Base-by-base conservation (phyloP, 2,329 filamentous ascomycete species). In the Dactylella cylindrospora region DNA sequence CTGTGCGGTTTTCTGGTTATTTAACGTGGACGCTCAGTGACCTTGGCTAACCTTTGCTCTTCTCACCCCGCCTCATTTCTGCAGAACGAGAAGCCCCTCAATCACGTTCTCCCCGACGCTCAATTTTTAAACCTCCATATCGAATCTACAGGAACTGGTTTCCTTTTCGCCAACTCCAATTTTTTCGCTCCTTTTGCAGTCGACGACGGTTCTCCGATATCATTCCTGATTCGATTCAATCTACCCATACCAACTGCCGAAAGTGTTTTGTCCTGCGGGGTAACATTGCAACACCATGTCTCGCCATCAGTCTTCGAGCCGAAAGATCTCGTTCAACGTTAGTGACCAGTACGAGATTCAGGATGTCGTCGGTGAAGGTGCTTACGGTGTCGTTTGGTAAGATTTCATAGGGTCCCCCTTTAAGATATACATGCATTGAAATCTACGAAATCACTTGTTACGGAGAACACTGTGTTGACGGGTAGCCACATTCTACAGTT, bases 311-410 rank as follows among this genome's bases (percentile, higher is more conserved):
- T 70, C 74, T 62, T 73, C 74, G 70, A 85, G 84, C 70, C 82
- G 93, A 73, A 98, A 97, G 82, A 98, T 98, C 74, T 97, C 90
- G 53, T 98, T 98, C 84, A 98, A 98, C 72, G 93, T 98, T 66
- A 96, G 90, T 71, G 93, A 98, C 75, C 93, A 98, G 75, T 98
- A 98, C 73, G 93, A 98, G 72, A 98, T 98, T 68, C 91, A 97
- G 74, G 93, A 98, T 84, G 93, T 98, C 41, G 94, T 98, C 62
- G 93, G 93, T 68, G 93, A 98, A 76, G 93, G 93, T 72, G 93
- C 93, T 67, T 98, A 98, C 72, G 93, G 93, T 74, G 91, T 98
- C 67, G 93, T 98, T 68, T 97, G 93, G 90, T 96, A 81, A 74
- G 52, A 20, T 26, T 41, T 32, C 6, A 46, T n/a, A 50, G 22